Percentiles rank a stretch among this genome's conserved stretches.
phyloP scores from a whole-genome alignment of 75 land plant genomes.

The Picea glauca region DNA sequence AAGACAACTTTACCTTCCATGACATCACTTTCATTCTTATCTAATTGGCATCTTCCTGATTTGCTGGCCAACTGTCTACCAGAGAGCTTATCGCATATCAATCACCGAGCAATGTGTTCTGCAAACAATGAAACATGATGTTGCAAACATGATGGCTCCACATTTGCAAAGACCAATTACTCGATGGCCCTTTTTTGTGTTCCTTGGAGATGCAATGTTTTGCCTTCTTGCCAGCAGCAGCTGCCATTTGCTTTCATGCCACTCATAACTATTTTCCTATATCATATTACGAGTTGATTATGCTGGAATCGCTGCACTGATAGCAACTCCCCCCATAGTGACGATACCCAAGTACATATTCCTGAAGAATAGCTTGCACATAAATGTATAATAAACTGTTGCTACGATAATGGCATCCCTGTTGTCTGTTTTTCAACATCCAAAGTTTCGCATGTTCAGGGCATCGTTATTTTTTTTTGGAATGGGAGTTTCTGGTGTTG shows the following conservation, averaged over 20 bases:
- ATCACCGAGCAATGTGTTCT: not conserved
- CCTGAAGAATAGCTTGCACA: constrained; percentile 34
- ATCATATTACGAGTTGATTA: constrained; percentile 87
- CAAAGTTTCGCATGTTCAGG: constrained; percentile 66
- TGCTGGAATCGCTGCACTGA: constrained; percentile 83
- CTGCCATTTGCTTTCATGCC: constrained; percentile 89
- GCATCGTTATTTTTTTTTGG: constrained; percentile 63
- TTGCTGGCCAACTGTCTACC: no score
- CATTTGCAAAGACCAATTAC: constrained; percentile 20
- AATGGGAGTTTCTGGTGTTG: constrained; percentile 85
- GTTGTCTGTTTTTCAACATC: constrained; percentile 73
- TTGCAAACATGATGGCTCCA: constrained; percentile 26
- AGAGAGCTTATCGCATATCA: no score
- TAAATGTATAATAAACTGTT: constrained; percentile 13
- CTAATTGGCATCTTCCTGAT: no score
- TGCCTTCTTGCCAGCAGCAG: constrained; percentile 90
- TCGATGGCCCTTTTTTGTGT: constrained; percentile 83
- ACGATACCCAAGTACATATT: not conserved
- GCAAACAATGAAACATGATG: constrained; percentile 26
- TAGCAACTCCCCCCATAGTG: constrained; percentile 63
- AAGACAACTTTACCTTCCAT: no score
- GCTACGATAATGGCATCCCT: constrained; percentile 57
- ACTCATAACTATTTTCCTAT: constrained; percentile 63
- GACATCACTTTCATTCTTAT: no score
- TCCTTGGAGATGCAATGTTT: constrained; percentile 80